A percentile compares a stretch with the other conserved stretches of the same genome.
phyloP scores from a whole-genome alignment of 495 filamentous ascomycete species.

The Neurospora sublineolata region DNA sequence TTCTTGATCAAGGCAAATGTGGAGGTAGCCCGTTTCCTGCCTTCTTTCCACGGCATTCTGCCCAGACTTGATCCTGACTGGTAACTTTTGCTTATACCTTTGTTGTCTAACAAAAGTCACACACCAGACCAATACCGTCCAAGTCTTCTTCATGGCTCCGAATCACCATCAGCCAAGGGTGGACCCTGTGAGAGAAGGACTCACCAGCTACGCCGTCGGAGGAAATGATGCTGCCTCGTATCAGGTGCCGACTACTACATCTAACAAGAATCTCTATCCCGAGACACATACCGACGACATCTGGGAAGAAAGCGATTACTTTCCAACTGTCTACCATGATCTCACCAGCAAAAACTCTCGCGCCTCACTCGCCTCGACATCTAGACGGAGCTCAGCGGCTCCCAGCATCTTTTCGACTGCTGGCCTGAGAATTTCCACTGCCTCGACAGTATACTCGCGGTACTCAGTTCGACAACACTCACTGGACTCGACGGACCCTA shows the following conservation, averaged over 20 bases:
- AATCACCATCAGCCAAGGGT: not conserved
- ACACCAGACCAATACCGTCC: not conserved
- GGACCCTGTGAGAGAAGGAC: not conserved
- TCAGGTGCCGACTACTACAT: not conserved
- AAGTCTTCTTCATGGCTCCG: not conserved
- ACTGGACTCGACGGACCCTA: slow-evolving; percentile 10
- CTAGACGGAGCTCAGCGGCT: slow-evolving; percentile 7
- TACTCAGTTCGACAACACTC: slow-evolving; percentile 11
- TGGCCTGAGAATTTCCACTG: not conserved
- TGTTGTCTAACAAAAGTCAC: not conserved
- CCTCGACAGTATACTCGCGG: slow-evolving; percentile 4
- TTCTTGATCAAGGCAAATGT: not conserved
- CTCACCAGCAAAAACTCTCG: slow-evolving; percentile 2
- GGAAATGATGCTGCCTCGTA: not conserved
- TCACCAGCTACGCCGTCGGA: not conserved
- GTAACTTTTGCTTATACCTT: not conserved
- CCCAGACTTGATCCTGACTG: not conserved
- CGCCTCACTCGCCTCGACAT: slow-evolving; percentile 10
- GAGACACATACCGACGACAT: not conserved
- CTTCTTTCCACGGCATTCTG: not conserved
- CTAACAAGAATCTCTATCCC: not conserved
- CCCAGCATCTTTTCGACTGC: slow-evolving; percentile 17
- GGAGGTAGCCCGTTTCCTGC: not conserved
- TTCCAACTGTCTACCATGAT: not conserved
- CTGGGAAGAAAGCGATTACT: not conserved